These are phyloP conservation scores for Eucalyptus sp. DNA, from an alignment of 345 rosid genomes.

Conservation along the genomic window DNA sequence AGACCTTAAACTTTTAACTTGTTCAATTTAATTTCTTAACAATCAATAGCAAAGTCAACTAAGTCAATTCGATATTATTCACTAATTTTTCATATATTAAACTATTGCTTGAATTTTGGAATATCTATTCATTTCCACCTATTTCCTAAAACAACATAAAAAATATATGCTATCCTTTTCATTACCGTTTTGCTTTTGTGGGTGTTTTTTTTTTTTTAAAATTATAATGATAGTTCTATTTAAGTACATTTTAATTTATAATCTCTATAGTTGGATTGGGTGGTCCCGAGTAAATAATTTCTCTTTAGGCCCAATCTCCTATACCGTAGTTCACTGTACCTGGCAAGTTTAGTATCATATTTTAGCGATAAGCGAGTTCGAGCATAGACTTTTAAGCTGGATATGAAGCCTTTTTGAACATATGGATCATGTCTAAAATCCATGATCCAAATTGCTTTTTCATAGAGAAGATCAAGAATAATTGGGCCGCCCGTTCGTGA, in stretches of 20 bases:
- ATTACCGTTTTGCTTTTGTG: background rate
- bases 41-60: background rate
- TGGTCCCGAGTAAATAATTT: background rate
- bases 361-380: background rate
- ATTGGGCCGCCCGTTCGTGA: background rate
- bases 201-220: too few relatives aligned
- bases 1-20: too few relatives aligned
- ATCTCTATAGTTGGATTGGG: background rate
- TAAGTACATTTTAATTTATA: background rate
- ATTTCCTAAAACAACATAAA: background rate
- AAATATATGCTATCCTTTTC: background rate
- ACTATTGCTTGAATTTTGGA: background rate
- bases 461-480: background rate
- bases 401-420: background rate
- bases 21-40: background rate
- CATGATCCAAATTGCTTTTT: background rate
- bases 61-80: background rate
- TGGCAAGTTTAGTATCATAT: background rate
- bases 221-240: background rate
- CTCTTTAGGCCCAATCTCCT: background rate
- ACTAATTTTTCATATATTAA: background rate
- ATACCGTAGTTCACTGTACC: too few relatives aligned
- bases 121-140: background rate
- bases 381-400: background rate
- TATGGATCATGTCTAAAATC: background rate